A percentile compares a stretch with the other conserved stretches of the same genome.
Conservation (phyloP, 257 asterid genomes). For the Nyctanthes arbortristis region DNA sequence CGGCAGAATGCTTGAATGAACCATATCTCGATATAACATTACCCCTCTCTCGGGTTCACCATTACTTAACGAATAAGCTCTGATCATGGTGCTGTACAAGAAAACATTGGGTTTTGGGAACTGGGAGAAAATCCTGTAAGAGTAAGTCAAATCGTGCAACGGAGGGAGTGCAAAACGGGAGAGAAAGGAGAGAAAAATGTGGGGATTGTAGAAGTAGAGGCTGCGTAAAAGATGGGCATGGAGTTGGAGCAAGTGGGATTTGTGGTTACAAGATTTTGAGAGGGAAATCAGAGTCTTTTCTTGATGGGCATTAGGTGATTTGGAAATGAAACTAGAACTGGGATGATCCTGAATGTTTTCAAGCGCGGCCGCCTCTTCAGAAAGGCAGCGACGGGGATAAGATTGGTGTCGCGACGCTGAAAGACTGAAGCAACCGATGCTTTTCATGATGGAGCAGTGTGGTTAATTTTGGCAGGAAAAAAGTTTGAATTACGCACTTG, state of each 20-base stretch:
- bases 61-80: slow-evolving; percentile 52
- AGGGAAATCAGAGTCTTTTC: slow-evolving; percentile 49
- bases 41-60: slow-evolving; percentile 53
- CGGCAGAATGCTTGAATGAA: slow-evolving; percentile 49
- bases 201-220: slow-evolving; percentile 41
- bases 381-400: not conserved
- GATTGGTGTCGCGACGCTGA: not conserved
- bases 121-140: slow-evolving; percentile 37
- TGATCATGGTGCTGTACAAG: slow-evolving; percentile 57
- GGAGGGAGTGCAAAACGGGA: slow-evolving; percentile 59
- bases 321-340: not conserved
- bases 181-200: slow-evolving; percentile 59
- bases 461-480: not conserved
- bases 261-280: slow-evolving; percentile 52
- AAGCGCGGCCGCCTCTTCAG: not conserved
- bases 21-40: slow-evolving; percentile 45
- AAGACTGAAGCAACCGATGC: not conserved
- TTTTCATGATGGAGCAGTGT: not conserved
- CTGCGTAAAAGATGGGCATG: slow-evolving; percentile 65
- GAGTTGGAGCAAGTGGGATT: slow-evolving; percentile 59
- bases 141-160: slow-evolving; percentile 51
- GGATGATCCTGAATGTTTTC: not conserved
- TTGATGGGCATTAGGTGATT: slow-evolving; percentile 16
- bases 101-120: slow-evolving; percentile 54
- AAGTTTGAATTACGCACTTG: not conserved